Evolutionary conservation across 176 grass and related monocot species (phyloP).

Genomic region (Phoenix dactylifera): DNA sequence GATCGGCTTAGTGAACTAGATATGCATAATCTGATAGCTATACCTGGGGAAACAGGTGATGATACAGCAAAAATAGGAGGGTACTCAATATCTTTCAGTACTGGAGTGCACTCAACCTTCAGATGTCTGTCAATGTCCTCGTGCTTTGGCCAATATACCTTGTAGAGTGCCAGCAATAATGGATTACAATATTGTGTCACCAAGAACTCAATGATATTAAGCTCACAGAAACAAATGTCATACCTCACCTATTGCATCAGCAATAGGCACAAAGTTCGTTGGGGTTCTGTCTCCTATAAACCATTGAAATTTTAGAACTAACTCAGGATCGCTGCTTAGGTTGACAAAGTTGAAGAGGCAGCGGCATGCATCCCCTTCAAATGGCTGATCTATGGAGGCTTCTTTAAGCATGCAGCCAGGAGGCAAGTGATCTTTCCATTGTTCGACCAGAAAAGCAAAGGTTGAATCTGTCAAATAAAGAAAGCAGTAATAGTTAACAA

Average conservation of each 20-base stretch:
- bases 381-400: constrained; percentile 78
- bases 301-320: constrained; percentile 72
- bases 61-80: constrained; percentile 73
- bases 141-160: constrained; percentile 89
- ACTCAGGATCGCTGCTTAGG: constrained; percentile 30
- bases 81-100: constrained; percentile 53
- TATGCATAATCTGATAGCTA: background rate
- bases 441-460: constrained; percentile 81
- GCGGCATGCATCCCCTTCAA: constrained; percentile 87
- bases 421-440: constrained; percentile 69
- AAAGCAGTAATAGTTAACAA: constrained; percentile 14
- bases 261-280: constrained; percentile 56
- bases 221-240: constrained; percentile 15
- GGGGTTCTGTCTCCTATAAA: constrained; percentile 72
- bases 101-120: constrained; percentile 76
- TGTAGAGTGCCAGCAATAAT: constrained; percentile 2
- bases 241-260: constrained; percentile 61
- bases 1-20: too few species aligned
- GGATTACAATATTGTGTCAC: background rate
- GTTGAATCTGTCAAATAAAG: constrained; percentile 60
- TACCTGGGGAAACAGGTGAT: constrained; percentile 77
- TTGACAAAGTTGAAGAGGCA: constrained; percentile 69
- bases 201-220: background rate
- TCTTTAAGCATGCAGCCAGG: constrained; percentile 55
- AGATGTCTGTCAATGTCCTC: constrained; percentile 74